Conservation (phyloP, 371 early-diverging fungal genomes). For the Mucor plumbeus region DNA sequence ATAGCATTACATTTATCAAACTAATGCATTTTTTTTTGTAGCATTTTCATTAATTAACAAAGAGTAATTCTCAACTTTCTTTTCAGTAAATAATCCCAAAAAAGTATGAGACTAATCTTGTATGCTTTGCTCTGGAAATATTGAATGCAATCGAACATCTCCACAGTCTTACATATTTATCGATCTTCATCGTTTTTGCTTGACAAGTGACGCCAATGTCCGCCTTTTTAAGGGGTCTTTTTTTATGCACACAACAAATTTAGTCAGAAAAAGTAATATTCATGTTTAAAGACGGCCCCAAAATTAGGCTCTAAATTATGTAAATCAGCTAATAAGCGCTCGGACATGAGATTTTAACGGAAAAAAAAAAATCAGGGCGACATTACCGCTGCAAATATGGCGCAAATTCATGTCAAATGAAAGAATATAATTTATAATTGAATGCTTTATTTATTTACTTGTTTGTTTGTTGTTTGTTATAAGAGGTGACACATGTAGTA, state of each 20-base stretch:
- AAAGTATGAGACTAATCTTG: background rate
- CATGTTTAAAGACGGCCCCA: background rate
- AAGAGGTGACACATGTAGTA: background rate
- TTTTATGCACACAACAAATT: background rate
- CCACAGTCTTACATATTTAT: background rate
- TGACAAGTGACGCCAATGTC: conserved; percentile 10
- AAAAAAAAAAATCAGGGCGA: background rate
- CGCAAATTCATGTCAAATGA: background rate
- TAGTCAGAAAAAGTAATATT: background rate
- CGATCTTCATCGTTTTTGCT: background rate
- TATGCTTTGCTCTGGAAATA: background rate
- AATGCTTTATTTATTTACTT: background rate
- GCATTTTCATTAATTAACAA: background rate
- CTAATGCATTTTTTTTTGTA: background rate
- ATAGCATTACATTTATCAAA: background rate
- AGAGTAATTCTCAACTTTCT: too few species aligned
- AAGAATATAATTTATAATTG: background rate
- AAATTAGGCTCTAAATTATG: too few species aligned
- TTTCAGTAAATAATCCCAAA: too few species aligned
- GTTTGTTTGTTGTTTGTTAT: background rate
- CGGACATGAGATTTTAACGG: background rate
- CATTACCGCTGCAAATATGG: background rate
- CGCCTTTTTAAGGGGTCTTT: background rate
- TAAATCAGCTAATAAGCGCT: background rate
- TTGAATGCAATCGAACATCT: background rate